phyloP scores from a whole-genome alignment of 1,139 yeast species.

The Geotrichum phurueaensis region DNA sequence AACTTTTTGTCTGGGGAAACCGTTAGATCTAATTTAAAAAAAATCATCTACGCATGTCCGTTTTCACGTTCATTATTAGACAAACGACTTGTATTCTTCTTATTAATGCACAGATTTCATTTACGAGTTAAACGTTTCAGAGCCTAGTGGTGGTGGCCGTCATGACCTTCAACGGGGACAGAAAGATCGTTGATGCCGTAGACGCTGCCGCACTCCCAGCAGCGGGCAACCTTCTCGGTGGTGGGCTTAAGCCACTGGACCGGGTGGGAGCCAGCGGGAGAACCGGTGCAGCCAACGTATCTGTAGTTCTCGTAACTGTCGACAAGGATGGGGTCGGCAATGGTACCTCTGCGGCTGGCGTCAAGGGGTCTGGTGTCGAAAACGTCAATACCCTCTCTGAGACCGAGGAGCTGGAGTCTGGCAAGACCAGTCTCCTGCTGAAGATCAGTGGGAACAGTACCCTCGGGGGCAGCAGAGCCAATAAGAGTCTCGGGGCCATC shows the following conservation, averaged over 20 bases:
- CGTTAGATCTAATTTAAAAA: neutral
- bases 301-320: conserved; percentile 91
- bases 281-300: conserved; percentile 96
- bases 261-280: conserved; percentile 86
- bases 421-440: conserved; percentile 98
- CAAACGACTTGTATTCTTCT: neutral
- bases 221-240: conserved; percentile 78
- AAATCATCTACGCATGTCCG: neutral
- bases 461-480: conserved; percentile 82
- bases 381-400: conserved; percentile 91
- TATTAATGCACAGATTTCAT: neutral
- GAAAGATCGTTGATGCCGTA: conserved; percentile 87
- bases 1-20: neutral
- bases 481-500: conserved; percentile 74
- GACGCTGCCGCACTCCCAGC: conserved; percentile 98
- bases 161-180: conserved; percentile 61
- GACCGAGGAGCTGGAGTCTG: conserved; percentile 91
- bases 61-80: neutral
- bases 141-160: conserved; percentile 32
- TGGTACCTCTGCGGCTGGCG: conserved; percentile 82
- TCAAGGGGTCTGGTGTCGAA: conserved; percentile 89
- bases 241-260: conserved; percentile 94
- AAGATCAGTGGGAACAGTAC: conserved; percentile 83
- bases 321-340: conserved; percentile 77
- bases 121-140: neutral